phyloP scores from a whole-genome alignment of 2,329 filamentous ascomycete genomes.

The Dendrostoma leiphaemia region DNA sequence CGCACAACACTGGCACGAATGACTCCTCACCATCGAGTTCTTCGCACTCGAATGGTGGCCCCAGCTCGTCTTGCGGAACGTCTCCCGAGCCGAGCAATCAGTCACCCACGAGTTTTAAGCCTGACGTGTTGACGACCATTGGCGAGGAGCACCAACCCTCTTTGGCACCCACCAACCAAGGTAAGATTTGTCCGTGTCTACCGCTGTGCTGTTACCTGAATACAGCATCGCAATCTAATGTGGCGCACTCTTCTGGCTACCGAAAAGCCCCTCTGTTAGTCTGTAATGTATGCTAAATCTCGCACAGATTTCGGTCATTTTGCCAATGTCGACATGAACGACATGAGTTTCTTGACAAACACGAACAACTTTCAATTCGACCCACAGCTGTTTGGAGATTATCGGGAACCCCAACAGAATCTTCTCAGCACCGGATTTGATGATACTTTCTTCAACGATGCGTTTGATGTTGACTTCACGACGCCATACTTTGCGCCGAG shows the following conservation, averaged over 20 bases:
- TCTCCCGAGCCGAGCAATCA: constrained; percentile 71
- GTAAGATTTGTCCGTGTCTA: constrained; percentile 17
- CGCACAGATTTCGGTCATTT: constrained; percentile 37
- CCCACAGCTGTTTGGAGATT: constrained; percentile 86
- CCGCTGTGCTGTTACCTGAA: too few species aligned
- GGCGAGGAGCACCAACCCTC: constrained; percentile 60
- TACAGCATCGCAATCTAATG: too few species aligned
- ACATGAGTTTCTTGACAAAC: constrained; percentile 70
- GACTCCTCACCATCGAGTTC: constrained; percentile 65
- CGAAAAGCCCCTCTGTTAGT: too few species aligned
- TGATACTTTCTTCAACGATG: constrained; percentile 68
- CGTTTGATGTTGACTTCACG: constrained; percentile 76
- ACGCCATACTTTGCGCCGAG: constrained; percentile 73
- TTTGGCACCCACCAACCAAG: constrained; percentile 46
- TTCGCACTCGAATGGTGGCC: constrained; percentile 56
- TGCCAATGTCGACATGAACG: constrained; percentile 46
- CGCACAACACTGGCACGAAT: constrained; percentile 50
- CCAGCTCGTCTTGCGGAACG: constrained; percentile 69
- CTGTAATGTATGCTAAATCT: constrained; percentile 13
- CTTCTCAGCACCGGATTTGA: constrained; percentile 72
- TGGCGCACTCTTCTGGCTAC: background rate
- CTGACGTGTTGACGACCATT: constrained; percentile 63
- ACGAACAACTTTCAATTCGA: constrained; percentile 88
- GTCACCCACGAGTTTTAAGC: constrained; percentile 66
- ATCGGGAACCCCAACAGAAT: constrained; percentile 85